These are phyloP conservation scores for Solanum sitiens DNA, from an alignment of 257 asterid genomes.

Conservation along the genomic window DNA sequence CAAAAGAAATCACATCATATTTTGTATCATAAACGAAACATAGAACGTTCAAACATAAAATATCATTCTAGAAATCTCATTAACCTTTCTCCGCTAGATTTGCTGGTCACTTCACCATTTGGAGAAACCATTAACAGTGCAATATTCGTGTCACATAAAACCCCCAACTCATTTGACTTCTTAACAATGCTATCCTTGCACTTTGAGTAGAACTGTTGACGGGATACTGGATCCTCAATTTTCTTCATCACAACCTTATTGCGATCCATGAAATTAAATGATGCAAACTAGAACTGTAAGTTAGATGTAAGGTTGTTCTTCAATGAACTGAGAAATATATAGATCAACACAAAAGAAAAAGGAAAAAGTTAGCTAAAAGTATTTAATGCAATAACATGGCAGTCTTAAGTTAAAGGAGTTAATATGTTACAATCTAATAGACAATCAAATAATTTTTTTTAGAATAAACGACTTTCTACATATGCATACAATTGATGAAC, in stretches of 20 bases:
- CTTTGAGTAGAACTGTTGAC: slow-evolving; percentile 37
- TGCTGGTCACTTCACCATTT: slow-evolving; percentile 35
- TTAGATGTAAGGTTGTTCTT: neutral
- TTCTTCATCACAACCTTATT: slow-evolving; percentile 38
- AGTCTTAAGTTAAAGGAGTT: neutral
- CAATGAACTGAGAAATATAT: neutral
- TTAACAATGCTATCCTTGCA: slow-evolving; percentile 59
- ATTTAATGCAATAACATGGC: neutral
- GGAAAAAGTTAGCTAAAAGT: neutral
- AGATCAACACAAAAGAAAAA: neutral
- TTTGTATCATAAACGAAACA: neutral
- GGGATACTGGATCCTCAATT: slow-evolving; percentile 36
- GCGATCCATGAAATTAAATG: slow-evolving; percentile 28
- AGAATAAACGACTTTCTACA: neutral
- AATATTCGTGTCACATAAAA: slow-evolving; percentile 58
- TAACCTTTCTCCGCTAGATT: slow-evolving; percentile 48
- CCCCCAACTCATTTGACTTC: slow-evolving; percentile 50
- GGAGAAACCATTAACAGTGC: slow-evolving; percentile 64
- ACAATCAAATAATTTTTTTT: neutral
- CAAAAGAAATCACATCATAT: neutral
- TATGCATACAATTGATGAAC: neutral
- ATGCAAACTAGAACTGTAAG: neutral
- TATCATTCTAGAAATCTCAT: neutral
- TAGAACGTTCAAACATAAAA: neutral
- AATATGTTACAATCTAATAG: slow-evolving; percentile 7